These are phyloP conservation scores for Chaetomiaceae sp. DNA, from an alignment of 2,329 filamentous ascomycete species.

Conservation along the genomic window DNA sequence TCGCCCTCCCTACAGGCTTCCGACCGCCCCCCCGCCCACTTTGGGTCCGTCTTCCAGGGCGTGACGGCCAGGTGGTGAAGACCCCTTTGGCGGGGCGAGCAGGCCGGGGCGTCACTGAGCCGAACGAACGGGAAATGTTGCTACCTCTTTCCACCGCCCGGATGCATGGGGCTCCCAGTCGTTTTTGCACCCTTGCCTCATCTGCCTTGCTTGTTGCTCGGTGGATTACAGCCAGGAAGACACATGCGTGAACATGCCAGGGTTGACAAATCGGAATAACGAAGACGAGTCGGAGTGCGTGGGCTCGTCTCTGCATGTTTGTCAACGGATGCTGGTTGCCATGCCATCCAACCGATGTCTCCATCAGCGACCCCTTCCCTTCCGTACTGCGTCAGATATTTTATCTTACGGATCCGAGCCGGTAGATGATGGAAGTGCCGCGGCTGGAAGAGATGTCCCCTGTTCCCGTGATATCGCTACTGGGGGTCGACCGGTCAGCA, in stretches of 20 bases:
- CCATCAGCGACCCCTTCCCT: not conserved
- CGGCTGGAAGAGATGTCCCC: not conserved
- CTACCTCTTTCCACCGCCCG: constrained; percentile 10
- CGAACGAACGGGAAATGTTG: constrained; percentile 17
- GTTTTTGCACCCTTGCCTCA: not conserved
- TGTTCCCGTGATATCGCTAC: constrained; percentile 1
- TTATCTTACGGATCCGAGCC: not conserved
- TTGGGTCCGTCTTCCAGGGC: not conserved
- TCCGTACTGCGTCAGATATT: no score
- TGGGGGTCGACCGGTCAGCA: not conserved
- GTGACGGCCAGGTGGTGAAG: not conserved
- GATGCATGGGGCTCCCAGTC: not conserved
- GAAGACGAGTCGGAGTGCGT: not conserved
- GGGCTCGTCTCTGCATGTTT: not conserved
- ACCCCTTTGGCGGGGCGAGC: constrained; percentile 4
- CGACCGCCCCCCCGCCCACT: constrained; percentile 6
- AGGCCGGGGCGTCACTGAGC: not conserved
- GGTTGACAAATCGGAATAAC: not conserved
- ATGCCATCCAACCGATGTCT: not conserved
- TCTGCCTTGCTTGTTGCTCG: not conserved
- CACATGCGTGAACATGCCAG: not conserved
- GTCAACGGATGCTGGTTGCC: not conserved
- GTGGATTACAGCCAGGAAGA: not conserved
- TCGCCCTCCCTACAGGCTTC: constrained; percentile 5
- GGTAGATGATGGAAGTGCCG: constrained; percentile 6